Evolutionary conservation across 1,284 basidiomycete genomes (phyloP), one percentile per base, ranked within the genome.

Genomic region (Cryptococcus amylolentus): DNA sequence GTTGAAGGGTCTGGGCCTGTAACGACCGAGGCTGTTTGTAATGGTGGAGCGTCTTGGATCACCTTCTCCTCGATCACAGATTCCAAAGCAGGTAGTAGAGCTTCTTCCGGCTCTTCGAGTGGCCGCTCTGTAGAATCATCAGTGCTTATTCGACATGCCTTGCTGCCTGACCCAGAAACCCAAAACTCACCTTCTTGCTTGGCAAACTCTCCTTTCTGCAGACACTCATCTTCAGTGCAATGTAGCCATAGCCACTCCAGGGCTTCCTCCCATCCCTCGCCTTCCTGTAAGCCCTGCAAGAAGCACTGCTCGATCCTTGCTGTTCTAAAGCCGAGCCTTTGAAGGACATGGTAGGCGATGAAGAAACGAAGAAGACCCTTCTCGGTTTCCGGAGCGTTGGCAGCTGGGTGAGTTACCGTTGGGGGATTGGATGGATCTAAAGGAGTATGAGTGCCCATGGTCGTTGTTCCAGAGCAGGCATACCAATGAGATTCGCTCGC

Each of bases 241-340:
- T 87, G 82, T 4, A 86, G 68, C 74, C 83, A 85, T 56, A 93
- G 92, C 91, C 92, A 96, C 68, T 92, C 88, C 55, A 90, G 82
- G n/a, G 89, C 92, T 55, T 94, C 89, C 20, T 97, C 92, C 42
- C 96, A 80, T 7, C 93, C 89, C 18, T 89, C 79, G 1, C 85
- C 70, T 2, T 77, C 66, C 16, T 52, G 50, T 1, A 74, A 16
- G 3, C 68, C 73, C 38, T 69, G 51, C 12, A 67, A 16, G 9
- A 92, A 85, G 38, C 69, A 70, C 48, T 74, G 57, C 23, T 53
- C 58, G 2, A 74, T 65, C 56, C 85, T 81, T 8, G 80, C 81
- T 62, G 89, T 84, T 0, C 83, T 77, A 74, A 94, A 94, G 1
- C 90, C 91, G n/a, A 95, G 80, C 52, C 87, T 83, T 57, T 87